These are phyloP conservation scores for Hypoxylon sp. DNA, from an alignment of 2,329 filamentous ascomycete species.

Conservation along the genomic window DNA sequence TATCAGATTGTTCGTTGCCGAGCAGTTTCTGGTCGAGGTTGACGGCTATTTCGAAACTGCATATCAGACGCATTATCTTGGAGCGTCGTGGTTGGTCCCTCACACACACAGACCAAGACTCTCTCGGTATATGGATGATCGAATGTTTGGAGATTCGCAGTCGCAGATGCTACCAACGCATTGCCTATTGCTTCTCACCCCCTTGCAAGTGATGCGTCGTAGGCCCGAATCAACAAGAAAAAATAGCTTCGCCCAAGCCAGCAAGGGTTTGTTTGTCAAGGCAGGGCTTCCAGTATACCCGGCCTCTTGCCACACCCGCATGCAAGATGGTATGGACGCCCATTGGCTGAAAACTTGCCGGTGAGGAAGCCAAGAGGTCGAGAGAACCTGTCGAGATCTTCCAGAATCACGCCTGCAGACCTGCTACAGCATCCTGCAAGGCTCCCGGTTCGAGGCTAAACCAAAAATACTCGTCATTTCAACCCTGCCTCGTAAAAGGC, in stretches of 20 bases:
- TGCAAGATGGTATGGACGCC: constrained; percentile 28
- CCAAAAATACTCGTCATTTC: constrained; percentile 28
- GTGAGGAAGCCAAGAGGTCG: constrained; percentile 33
- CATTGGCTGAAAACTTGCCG: constrained; percentile 40
- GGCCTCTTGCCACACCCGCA: constrained; percentile 27
- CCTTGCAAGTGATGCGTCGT: constrained; percentile 33
- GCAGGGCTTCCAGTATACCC: constrained; percentile 15
- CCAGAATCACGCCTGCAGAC: constrained; percentile 36
- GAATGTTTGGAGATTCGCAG: constrained; percentile 33
- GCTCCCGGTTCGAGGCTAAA: constrained; percentile 28
- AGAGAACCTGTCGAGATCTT: constrained; percentile 39
- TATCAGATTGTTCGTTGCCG: constrained; percentile 22
- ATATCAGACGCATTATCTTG: constrained; percentile 29
- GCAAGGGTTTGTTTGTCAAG: constrained; percentile 13
- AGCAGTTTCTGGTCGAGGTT: constrained; percentile 15
- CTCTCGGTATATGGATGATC: constrained; percentile 22
- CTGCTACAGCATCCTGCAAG: constrained; percentile 24
- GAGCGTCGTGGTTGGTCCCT: constrained; percentile 19
- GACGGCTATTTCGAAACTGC: constrained; percentile 32
- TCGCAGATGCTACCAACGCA: constrained; percentile 20
- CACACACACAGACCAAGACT: not conserved
- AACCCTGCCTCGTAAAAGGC: constrained; percentile 12
- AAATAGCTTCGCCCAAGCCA: constrained; percentile 28
- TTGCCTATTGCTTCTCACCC: constrained; percentile 14
- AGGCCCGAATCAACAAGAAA: constrained; percentile 42